Evolutionary conservation across 768 basidiomycete genomes (phyloP), one percentile per base, ranked within the genome.

Genomic region (Strobilomyces confusus): DNA sequence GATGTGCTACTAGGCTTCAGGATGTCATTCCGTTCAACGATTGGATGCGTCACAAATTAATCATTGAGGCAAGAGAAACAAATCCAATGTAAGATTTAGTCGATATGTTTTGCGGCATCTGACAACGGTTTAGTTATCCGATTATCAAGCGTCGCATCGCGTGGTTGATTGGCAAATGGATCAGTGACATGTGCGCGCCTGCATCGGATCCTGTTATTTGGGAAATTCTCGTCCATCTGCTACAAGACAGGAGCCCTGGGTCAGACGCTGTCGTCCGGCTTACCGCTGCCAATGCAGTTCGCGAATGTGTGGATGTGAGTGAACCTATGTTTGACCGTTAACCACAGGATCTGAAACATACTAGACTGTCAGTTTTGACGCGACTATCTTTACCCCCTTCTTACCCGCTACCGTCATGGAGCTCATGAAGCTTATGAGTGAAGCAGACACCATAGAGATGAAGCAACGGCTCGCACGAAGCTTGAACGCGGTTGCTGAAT

Each of bases 111-210:
- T 33, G n/a, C 32, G 19, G 44, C 53, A 20, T 63, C 51, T 55
- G 46, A 48, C 49, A 38, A 32, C 30, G 36, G 11, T 38, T 26
- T 52, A 95, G 94, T 52, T 92, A 88, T 65, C 88, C 90, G 1
- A 89, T 98, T 49, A 81, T 98, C 56, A 95, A 98, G 69, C 82
- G 93, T n/a, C 82, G 95, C 30, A 88, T 98, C 58, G 93, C 95
- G 1, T 97, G 94, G 93, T 74, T 98, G 5, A 80, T 98, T 43
- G 94, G 95, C 23, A 88, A 86, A 76, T 93, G 92, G 89, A 78
- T 92, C 32, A 75, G 81, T 14, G 87, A 92, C 44, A 77, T 80
- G 52, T 83, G 83, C 57, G 69, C 78, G 19, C 73, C 78, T 14
- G 76, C 82, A 1, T 80, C 81, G 43, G 82, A 86, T 55, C 73